Base-by-base conservation (phyloP, 306 rosid species). In the Quercus bicolor region DNA sequence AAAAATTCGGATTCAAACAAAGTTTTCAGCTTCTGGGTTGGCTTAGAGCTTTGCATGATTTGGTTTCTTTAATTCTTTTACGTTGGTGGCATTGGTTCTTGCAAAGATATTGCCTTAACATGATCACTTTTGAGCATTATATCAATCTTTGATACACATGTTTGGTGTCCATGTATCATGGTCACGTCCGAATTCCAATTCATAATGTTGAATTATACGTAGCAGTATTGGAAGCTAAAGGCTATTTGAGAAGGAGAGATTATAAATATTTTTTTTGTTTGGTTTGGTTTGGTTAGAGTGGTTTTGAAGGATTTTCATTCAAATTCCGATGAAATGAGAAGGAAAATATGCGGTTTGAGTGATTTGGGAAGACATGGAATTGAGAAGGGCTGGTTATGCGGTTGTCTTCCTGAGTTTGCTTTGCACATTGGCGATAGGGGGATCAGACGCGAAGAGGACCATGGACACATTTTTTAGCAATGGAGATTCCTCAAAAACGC, bases 251-350 rank as follows among this genome's bases (percentile, higher is more conserved):
- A 62, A 79, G 70, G 75, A 29, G 33, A 59, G 61, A 68, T 19
- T 21, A 9, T 52, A 34, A 7, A 8, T 9, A 26, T 15, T 29
- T 16, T 5, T 40, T 61, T 2, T 55, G 56, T 51, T 52, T 76
- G 51, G 75, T 60, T 74, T 48, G 66, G 71, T 60, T 74, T 48
- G 66, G 71, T 11, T 74, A 33, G 62, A 51, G 85, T 76, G 73
- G 71, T 6, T 62, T 78, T 60, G 70, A 51, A 31, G 70, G 77
- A 68, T 20, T 68, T 70, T 66, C 31, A 20, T 56, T 34, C 14
- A 76, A 81, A 65, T 84, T 84, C 84, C 84, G 74, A 90, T 92
- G 97, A 88, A 78, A 94, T 90, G 97, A 92, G 68, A 84, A 80
- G 86, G 76, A 55, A 75, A 80, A 72, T 79, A 61, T 62, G 75